Base-by-base conservation (phyloP, 2,329 filamentous ascomycete species). In the Paracamarosporium sp. region DNA sequence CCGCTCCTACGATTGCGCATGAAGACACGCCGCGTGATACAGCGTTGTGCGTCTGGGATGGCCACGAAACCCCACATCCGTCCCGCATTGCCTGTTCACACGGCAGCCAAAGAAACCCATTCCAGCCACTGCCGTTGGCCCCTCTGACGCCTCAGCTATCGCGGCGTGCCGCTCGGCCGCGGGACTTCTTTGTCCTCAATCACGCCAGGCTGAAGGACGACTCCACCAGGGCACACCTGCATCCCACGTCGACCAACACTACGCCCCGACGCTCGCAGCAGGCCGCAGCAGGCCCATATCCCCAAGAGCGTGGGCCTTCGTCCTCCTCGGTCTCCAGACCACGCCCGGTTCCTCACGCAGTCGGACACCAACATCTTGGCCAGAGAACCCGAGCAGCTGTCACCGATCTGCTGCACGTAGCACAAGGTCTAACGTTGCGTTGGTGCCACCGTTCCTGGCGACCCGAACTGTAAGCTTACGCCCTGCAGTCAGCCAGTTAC, bases 401-500 rank as follows among this genome's bases (percentile, higher is more conserved):
- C 52, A 54, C 43, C 52, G 52, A 48, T 54, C 52, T 44, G 50
- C 45, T 48, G 45, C 44, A 47, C 38, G 40, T n/a, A 30, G 52
- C 25, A 13, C 43, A 31, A 45, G 40, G 25, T 40, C 25, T 33
- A 25, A 46, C 33, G 41, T 51, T 44, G 33, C 17, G 41, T 51
- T 50, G 33, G 53, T 55, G 53, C 13, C 28, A 56, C 47, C 47
- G 51, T 54, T 55, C 56, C 48, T 56, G 52, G 52, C 41, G 20
- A 35, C 41, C 36, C 35, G 22, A 47, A 31, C 36, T 24, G 27
- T 40, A 46, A 38, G 38, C 27, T 48, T 43, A 53, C 57, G 50
- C 54, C 53, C 53, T 50, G 50, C 57, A 59, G 47, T 53, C 57
- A 59, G 53, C 40, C 31, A 56, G 53, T 43, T 31, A 44, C 46